These are phyloP conservation scores for Barnettozyma siamensis DNA, from an alignment of 805 yeast genomes.

Conservation along the genomic window DNA sequence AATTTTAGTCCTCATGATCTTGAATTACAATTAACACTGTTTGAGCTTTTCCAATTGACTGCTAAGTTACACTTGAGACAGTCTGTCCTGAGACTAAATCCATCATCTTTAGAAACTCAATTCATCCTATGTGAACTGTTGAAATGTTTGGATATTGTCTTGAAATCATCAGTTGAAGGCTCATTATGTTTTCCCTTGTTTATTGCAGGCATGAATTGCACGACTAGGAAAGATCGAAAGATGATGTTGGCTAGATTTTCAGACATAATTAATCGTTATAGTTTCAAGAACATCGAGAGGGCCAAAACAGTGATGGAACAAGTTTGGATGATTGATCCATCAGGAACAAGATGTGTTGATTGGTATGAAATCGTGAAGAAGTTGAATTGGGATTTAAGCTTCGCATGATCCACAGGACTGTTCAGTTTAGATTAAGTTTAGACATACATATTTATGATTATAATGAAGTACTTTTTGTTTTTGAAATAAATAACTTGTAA, in stretches of 20 bases:
- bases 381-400: constrained; percentile 74
- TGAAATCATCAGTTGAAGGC: constrained; percentile 66
- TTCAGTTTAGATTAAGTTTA: too few species aligned
- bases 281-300: constrained; percentile 56
- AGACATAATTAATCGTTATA: constrained; percentile 54
- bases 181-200: constrained; percentile 72
- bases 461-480: background rate
- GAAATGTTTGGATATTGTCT: constrained; percentile 51
- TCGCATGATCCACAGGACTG: constrained; percentile 54
- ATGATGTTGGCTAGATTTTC: constrained; percentile 48
- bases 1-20: constrained; percentile 40
- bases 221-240: constrained; percentile 44
- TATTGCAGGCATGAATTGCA: constrained; percentile 68
- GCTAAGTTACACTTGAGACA: constrained; percentile 65
- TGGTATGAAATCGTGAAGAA: constrained; percentile 65
- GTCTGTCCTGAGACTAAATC: constrained; percentile 53
- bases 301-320: constrained; percentile 33
- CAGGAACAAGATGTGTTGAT: constrained; percentile 59
- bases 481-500: background rate
- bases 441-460: background rate
- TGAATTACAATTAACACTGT: constrained; percentile 61
- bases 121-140: constrained; percentile 47
- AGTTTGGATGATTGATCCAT: constrained; percentile 36
- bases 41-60: constrained; percentile 65
- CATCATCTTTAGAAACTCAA: constrained; percentile 60